Evolutionary conservation across 441 rosid species (phyloP), one percentile per base, ranked within the genome.

Genomic region (Gossypium davidsonii): DNA sequence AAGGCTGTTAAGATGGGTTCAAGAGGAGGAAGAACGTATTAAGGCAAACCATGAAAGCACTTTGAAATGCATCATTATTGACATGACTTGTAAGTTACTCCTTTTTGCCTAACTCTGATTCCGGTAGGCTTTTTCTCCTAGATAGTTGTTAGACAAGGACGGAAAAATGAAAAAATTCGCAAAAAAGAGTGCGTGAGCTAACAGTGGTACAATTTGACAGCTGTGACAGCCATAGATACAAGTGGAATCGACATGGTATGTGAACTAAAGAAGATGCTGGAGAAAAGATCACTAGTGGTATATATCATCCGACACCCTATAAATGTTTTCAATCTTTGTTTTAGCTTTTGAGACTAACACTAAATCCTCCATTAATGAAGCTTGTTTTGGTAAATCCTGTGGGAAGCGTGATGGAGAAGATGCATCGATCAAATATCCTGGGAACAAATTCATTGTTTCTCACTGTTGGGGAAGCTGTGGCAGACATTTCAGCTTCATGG

Each of bases 191-290:
- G 34, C 6, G 6, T 31, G 34, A 18, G 28, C 77, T 69, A 17
- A 72, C 59, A 46, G 25, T 37, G 15, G 14, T 60, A 15, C 55
- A 18, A n/a, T 56, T 34, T 49, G 56, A 63, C 91, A 92, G 97
- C 98, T 73, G 97, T 90, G 37, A 89, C 95, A 3, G 88, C 91
- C 67, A 88, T 94, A 74, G 98, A 94, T 78, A 92, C 98, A 6
- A 94, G 92, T 5, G 97, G 98, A 1, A 80, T 94, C 26, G 95
- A 89, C 44, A 79, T 87, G 5, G 48, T 92, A 52, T 73, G 72
- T 46, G 97, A 88, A 78, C 83, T 94, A 18, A 85, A 88, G 68
- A 94, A 88, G 78, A 83, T 78, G 70, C 78, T 88, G 4, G 94
- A 87, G 59, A 90, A 92, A 73, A 81, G 85, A 82, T 77, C 90